Evolutionary conservation across 2,329 filamentous ascomycete genomes (phyloP).

Genomic region (Penicillium sp.): DNA sequence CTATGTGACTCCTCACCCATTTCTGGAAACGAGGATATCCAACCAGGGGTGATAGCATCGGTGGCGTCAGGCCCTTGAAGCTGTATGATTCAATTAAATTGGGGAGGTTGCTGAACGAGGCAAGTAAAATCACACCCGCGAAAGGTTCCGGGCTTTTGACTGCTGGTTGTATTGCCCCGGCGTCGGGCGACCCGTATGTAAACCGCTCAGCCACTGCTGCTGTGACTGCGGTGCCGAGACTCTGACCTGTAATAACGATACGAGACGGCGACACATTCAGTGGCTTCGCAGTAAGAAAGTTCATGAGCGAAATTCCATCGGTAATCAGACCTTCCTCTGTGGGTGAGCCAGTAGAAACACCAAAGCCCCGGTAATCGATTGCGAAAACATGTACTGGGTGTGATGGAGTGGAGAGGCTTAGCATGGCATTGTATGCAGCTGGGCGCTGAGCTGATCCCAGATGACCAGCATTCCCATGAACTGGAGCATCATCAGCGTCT

Average conservation of each 20-base stretch:
- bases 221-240: constrained; percentile 78
- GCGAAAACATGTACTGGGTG: constrained; percentile 69
- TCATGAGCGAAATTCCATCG: constrained; percentile 67
- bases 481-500: constrained; percentile 15
- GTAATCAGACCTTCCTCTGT: constrained; percentile 74
- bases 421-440: constrained; percentile 68
- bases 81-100: constrained; percentile 70
- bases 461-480: constrained; percentile 70
- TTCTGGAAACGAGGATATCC: constrained; percentile 59
- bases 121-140: constrained; percentile 71
- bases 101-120: constrained; percentile 70
- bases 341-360: constrained; percentile 70
- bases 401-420: constrained; percentile 60
- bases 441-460: constrained; percentile 72
- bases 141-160: constrained; percentile 54
- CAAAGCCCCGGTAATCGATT: constrained; percentile 87
- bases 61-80: constrained; percentile 68
- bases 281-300: constrained; percentile 55
- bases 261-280: constrained; percentile 61
- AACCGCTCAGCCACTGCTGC: constrained; percentile 68
- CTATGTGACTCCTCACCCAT: constrained; percentile 56
- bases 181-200: constrained; percentile 41
- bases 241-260: constrained; percentile 80
- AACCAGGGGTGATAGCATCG: constrained; percentile 66
- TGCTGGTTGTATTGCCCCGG: constrained; percentile 38